Conservation (phyloP, 1,284 basidiomycete species). For the Sphagnurus paluster region DNA sequence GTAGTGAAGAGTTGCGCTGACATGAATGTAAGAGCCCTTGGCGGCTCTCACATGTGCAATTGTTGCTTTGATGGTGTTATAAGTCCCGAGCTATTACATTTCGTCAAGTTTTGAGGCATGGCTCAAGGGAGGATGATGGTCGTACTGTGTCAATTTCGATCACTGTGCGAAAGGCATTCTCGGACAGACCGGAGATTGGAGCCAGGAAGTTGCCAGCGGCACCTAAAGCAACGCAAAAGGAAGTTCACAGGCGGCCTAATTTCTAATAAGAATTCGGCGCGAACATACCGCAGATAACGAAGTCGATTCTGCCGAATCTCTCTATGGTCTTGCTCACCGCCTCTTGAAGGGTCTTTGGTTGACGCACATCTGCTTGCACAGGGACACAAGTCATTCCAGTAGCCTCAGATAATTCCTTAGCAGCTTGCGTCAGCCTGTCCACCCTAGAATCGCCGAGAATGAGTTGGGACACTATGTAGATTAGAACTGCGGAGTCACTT, state of each 20-base stretch:
- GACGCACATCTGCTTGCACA: constrained; percentile 82
- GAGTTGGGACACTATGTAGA: not conserved
- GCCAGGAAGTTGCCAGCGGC: constrained; percentile 90
- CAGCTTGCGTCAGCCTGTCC: constrained; percentile 73
- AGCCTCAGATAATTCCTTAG: constrained; percentile 66
- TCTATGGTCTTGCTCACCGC: constrained; percentile 80
- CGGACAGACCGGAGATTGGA: constrained; percentile 78
- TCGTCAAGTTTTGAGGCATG: constrained; percentile 1
- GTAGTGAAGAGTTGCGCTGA: constrained; percentile 91
- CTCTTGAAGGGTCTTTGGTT: constrained; percentile 68
- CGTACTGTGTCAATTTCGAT: constrained; percentile 90
- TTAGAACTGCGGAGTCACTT: constrained; percentile 56
- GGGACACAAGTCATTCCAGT: constrained; percentile 78
- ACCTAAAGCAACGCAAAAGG: constrained; percentile 41
- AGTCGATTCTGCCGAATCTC: constrained; percentile 88
- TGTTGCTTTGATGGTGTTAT: constrained; percentile 11
- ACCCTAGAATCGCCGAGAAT: constrained; percentile 45
- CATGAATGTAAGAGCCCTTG: constrained; percentile 86
- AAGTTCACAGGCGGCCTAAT: not conserved
- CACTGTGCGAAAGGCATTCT: constrained; percentile 91
- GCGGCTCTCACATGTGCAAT: constrained; percentile 58
- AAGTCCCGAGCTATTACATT: constrained; percentile 7
- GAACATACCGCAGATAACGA: constrained; percentile 86
- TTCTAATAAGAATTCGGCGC: not conserved
- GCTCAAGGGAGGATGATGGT: constrained; percentile 5